These are phyloP conservation scores for Erysimum cheiranthoides DNA, from an alignment of 345 rosid genomes.

Conservation along the genomic window DNA sequence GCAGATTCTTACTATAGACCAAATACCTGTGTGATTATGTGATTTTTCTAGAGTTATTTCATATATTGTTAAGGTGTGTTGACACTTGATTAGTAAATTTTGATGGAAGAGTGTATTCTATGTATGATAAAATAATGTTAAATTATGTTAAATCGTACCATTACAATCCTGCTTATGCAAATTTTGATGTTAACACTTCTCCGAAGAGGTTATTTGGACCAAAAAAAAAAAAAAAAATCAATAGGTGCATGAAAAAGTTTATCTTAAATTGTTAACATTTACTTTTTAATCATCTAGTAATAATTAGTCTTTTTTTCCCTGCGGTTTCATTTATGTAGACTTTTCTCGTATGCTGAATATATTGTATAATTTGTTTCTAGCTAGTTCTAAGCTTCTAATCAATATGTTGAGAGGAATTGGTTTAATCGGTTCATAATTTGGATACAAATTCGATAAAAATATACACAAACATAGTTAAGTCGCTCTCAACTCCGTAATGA, in stretches of 20 bases:
- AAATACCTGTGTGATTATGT: slow-evolving; percentile 38
- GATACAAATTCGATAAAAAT: not conserved
- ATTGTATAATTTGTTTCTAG: not conserved
- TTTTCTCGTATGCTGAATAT: not conserved
- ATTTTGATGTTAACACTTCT: not conserved
- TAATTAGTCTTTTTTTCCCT: no score
- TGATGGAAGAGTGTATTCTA: not conserved
- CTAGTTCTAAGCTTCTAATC: not conserved
- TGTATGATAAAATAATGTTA: no score
- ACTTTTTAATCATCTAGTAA: not conserved
- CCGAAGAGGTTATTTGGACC: not conserved
- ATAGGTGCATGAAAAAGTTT: not conserved
- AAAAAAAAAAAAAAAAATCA: not conserved
- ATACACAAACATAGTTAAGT: not conserved
- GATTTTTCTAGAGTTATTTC: slow-evolving; percentile 4
- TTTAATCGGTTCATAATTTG: not conserved
- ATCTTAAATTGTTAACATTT: not conserved
- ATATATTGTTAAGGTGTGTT: not conserved
- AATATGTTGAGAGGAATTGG: not conserved
- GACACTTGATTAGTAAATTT: not conserved
- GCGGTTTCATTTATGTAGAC: not conserved
- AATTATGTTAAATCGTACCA: no score
- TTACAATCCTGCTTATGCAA: no score
- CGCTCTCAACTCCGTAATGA: not conserved
- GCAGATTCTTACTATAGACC: slow-evolving; percentile 26